Conservation (phyloP, 768 basidiomycete species). For the Psilocybe azurescens region DNA sequence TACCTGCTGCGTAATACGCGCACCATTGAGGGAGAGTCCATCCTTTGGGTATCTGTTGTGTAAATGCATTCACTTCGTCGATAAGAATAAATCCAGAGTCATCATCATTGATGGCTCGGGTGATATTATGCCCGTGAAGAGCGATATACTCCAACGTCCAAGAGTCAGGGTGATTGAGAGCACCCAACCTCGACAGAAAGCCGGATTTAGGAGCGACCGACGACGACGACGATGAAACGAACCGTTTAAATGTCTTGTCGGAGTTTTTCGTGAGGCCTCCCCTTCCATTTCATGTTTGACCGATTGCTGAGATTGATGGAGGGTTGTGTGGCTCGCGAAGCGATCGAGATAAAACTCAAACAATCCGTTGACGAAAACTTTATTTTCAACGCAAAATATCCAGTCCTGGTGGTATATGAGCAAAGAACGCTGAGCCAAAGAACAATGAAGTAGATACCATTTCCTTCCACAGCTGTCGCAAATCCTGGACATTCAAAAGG, state of each 20-base stretch:
- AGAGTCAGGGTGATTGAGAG: conserved; percentile 17
- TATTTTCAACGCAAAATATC: conserved; percentile 31
- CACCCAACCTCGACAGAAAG: conserved; percentile 5
- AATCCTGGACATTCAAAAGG: neutral
- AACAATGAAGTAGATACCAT: conserved; percentile 12
- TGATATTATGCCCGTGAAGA: conserved; percentile 17
- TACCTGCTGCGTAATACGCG: conserved; percentile 26
- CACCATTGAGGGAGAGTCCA: conserved; percentile 30
- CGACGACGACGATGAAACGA: too few relatives aligned
- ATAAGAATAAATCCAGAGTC: conserved; percentile 28
- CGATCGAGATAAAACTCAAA: conserved; percentile 28
- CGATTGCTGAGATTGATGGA: neutral
- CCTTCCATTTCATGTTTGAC: neutral
- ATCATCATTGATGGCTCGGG: conserved; percentile 22
- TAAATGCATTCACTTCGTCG: conserved; percentile 27
- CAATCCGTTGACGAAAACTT: conserved; percentile 23
- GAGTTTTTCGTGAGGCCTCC: too few relatives aligned
- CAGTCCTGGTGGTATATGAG: conserved; percentile 17
- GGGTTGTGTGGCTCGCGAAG: conserved; percentile 9
- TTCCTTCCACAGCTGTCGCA: conserved; percentile 18
- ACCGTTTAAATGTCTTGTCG: neutral
- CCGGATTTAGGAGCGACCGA: conserved; percentile 1
- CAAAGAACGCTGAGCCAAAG: neutral
- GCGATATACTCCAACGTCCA: conserved; percentile 27
- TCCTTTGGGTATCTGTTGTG: conserved; percentile 22